Percentiles rank a stretch among this genome's conserved stretches.
phyloP scores from a whole-genome alignment of 441 rosid genomes.

The Pelargonium citronellum region DNA sequence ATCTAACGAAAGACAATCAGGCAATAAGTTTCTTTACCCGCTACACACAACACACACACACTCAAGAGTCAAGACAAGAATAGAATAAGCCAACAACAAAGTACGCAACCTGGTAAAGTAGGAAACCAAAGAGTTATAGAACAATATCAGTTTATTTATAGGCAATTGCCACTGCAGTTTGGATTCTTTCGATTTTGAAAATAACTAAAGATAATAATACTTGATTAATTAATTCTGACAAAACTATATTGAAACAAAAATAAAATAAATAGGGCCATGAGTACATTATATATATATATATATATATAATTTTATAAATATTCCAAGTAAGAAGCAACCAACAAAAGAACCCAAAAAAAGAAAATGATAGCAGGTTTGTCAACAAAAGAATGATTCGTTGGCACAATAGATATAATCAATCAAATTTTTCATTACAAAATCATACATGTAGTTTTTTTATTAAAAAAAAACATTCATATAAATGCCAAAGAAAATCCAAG shows the following conservation, averaged over 20 bases:
- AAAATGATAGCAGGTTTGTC: not conserved
- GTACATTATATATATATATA: not conserved
- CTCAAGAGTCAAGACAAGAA: slow-evolving; percentile 8
- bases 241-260: not conserved
- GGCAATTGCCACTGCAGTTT: too few species aligned
- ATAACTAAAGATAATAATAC: not conserved
- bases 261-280: not conserved
- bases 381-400: not conserved
- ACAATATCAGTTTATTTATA: not conserved
- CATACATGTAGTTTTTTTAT: too few species aligned
- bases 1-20: too few species aligned
- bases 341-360: not conserved
- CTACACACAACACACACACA: not conserved
- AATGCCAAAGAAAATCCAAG: not conserved
- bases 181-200: not conserved
- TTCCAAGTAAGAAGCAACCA: not conserved
- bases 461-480: not conserved
- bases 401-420: not conserved
- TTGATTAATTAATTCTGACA: not conserved
- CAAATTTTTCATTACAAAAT: too few species aligned
- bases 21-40: not conserved
- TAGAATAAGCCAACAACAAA: not conserved
- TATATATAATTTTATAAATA: too few species aligned
- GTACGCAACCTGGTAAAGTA: not conserved
- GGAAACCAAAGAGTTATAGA: not conserved